These are phyloP conservation scores for Hypoxylon sp. DNA, from an alignment of 2,329 filamentous ascomycete species.

Conservation along the genomic window DNA sequence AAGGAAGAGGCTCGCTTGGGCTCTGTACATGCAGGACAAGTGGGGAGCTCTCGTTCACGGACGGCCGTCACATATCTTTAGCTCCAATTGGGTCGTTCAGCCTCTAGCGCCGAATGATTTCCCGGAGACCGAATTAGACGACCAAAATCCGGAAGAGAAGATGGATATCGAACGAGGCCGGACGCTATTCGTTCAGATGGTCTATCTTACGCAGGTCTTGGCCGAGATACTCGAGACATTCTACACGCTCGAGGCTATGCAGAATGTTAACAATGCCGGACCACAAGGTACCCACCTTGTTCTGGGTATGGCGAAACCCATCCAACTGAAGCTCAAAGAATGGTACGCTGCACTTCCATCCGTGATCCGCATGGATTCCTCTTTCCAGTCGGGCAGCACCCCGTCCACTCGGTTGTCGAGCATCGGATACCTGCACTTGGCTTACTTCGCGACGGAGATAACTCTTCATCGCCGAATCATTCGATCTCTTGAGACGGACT, in stretches of 20 bases:
- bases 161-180: slow-evolving; percentile 77
- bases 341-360: slow-evolving; percentile 82
- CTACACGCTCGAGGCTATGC: slow-evolving; percentile 83
- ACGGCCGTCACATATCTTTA: slow-evolving; percentile 75
- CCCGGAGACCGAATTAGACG: slow-evolving; percentile 75
- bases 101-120: slow-evolving; percentile 71
- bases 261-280: slow-evolving; percentile 75
- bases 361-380: slow-evolving; percentile 75
- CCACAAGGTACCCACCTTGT: slow-evolving; percentile 80
- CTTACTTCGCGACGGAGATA: slow-evolving; percentile 95
- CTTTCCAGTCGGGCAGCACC: slow-evolving; percentile 60
- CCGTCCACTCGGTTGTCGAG: slow-evolving; percentile 67
- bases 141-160: slow-evolving; percentile 72
- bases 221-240: slow-evolving; percentile 87
- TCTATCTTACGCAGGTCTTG: slow-evolving; percentile 80
- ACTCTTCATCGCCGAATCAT: slow-evolving; percentile 93
- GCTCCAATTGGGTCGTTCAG: slow-evolving; percentile 76
- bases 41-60: slow-evolving; percentile 83
- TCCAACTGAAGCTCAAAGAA: slow-evolving; percentile 85
- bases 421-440: slow-evolving; percentile 86
- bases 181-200: slow-evolving; percentile 81
- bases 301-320: slow-evolving; percentile 82
- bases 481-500: slow-evolving; percentile 74
- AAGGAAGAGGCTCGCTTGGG: slow-evolving; percentile 89
- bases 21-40: slow-evolving; percentile 93